Base-by-base conservation (phyloP, 768 basidiomycete genomes). In the Boletus reticuloceps region DNA sequence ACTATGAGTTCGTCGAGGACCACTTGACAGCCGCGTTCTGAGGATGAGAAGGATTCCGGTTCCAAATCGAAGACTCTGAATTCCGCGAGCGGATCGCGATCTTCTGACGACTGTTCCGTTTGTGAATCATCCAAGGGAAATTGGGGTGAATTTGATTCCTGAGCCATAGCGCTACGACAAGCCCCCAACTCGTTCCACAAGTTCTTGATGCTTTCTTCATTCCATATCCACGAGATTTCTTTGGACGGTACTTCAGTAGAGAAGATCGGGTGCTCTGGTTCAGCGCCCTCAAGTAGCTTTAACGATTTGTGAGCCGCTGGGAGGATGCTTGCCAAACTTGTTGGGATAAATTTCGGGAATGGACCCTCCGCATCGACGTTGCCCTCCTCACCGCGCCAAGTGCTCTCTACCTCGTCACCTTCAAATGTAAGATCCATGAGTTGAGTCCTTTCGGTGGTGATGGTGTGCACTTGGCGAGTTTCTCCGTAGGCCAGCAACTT, bases 301-400 rank as follows among this genome's bases (percentile, higher is more conserved):
- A 93, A 69, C 0, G 91, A 92, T 61, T 82, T 85, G 56, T 82
- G 82, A 1, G 89, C 89, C 5, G 81, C 80, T 13, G 82, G 79
- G 5, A 93, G 70, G 8, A 81, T 75, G 43, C 78, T 74, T 8
- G 80, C 70, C 29, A 87, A 68, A 13, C 74, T 74, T 6, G 61
- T 58, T 5, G 82, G 79, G 55, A 93, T 81, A 68, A 94, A 93
- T 5, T 69, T 69, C 0, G 91, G 91, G 59, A 84, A 86, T 8
- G 70, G 67, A 5, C 75, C 72, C 38, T 74, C 74, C 43, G 60
- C 73, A 65, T 55, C 73, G 13, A 75, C 65, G 17, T 74, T 71
- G n/a, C 73, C 72, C 36, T 75, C 76, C 14, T 74, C 71, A 10
- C 73, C 72, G 3, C 71, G 67, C 37, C 75, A 79, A 13, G 72